A percentile compares a stretch with the other conserved stretches of the same genome.
phyloP scores from a whole-genome alignment of 2,329 filamentous ascomycete genomes.

The Cercospora sesami region DNA sequence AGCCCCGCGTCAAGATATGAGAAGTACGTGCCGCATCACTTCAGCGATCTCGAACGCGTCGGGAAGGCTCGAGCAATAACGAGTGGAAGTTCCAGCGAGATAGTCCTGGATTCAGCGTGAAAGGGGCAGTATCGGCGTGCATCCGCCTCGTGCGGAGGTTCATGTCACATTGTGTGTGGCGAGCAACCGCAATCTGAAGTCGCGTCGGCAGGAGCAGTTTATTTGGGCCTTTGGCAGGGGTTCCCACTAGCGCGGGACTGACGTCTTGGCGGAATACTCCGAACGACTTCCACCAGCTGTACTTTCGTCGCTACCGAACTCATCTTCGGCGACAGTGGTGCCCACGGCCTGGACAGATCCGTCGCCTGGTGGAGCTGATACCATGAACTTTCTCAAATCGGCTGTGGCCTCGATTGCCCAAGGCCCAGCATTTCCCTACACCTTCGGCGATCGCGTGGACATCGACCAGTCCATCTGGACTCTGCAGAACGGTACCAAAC shows the following conservation, averaged over 20 bases:
- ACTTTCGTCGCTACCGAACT: neutral
- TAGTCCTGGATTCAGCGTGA: neutral
- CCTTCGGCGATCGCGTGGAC: constrained; percentile 89
- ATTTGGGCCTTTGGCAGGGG: neutral
- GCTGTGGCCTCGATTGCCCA: constrained; percentile 96
- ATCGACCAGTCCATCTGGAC: constrained; percentile 93
- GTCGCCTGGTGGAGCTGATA: neutral
- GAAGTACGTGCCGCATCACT: neutral
- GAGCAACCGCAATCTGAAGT: neutral
- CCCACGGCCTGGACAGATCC: neutral
- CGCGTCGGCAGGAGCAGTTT: constrained; percentile 6
- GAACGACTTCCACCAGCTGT: neutral
- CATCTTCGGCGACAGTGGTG: neutral
- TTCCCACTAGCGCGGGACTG: neutral
- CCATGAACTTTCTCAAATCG: constrained; percentile 97
- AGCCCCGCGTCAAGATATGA: neutral
- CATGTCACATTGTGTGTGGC: constrained; percentile 1
- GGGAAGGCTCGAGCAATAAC: neutral
- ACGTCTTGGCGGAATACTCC: neutral
- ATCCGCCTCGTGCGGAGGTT: neutral
- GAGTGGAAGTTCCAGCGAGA: neutral
- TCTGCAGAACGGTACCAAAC: constrained; percentile 89
- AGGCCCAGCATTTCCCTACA: constrained; percentile 88
- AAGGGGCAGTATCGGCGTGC: neutral
- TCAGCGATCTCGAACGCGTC: neutral